Evolutionary conservation across 768 basidiomycete genomes (phyloP).

Genomic region (Naganishia vaughanmartiniae): DNA sequence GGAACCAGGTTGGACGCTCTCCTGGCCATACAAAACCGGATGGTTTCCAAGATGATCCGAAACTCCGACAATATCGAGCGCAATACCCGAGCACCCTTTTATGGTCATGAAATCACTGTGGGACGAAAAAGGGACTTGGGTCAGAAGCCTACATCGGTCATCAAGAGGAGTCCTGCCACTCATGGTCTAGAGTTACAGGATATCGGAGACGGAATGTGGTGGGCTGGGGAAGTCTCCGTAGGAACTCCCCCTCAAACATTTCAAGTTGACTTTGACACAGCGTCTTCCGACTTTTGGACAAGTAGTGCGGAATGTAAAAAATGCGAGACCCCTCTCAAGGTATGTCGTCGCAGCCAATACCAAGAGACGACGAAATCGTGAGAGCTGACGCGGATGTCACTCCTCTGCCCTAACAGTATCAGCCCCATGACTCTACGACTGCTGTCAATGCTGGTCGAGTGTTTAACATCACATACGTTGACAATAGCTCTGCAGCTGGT

Average conservation of each 20-base stretch:
- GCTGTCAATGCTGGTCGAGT: not conserved
- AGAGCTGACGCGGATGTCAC: not conserved
- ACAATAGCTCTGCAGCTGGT: not conserved
- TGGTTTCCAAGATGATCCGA: not conserved
- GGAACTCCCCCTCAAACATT: conserved; percentile 20
- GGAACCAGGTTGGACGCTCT: not conserved
- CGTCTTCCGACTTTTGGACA: conserved; percentile 13
- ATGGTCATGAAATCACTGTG: not conserved
- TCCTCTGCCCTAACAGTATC: not conserved
- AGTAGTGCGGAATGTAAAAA: not conserved
- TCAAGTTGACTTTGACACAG: conserved; percentile 25
- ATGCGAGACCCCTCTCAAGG: conserved; percentile 19
- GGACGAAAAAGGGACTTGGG: not conserved
- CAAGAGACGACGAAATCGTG: not conserved
- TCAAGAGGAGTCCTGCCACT: not conserved
- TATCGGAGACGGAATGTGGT: conserved; percentile 5
- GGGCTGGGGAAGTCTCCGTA: conserved; percentile 4
- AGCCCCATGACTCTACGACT: conserved; percentile 1
- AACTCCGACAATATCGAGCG: not conserved
- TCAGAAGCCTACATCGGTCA: not conserved
- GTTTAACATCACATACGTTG: conserved; percentile 6
- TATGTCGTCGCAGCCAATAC: not conserved
- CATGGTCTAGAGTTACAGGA: not conserved
- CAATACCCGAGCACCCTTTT: not conserved
- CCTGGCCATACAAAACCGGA: not conserved